Evolutionary conservation across 2,329 filamentous ascomycete species (phyloP).

Genomic region (Epichloe brachyelytri): DNA sequence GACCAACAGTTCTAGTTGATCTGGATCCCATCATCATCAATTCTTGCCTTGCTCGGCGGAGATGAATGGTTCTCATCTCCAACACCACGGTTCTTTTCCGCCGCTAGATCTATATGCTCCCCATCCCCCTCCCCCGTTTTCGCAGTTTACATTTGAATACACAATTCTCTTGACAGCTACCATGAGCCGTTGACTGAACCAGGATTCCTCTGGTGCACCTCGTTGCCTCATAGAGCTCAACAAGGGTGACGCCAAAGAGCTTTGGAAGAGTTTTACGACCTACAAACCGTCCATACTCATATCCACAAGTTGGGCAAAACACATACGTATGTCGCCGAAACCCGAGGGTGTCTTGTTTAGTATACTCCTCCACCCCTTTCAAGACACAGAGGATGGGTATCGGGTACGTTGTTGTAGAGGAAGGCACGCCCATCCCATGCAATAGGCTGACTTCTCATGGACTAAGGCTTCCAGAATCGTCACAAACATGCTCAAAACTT

Average conservation of each 20-base stretch:
- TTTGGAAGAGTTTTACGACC: constrained; percentile 1
- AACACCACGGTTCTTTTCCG: not conserved
- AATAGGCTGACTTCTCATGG: constrained; percentile 11
- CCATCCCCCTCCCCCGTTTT: too few relatives aligned
- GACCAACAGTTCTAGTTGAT: not conserved
- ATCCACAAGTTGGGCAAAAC: constrained; percentile 7
- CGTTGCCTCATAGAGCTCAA: not conserved
- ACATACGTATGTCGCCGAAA: constrained; percentile 6
- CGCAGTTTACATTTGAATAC: not conserved
- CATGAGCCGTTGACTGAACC: not conserved
- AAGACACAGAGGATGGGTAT: not conserved
- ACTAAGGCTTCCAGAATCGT: constrained; percentile 9
- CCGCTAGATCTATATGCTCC: not conserved
- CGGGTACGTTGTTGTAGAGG: constrained; percentile 7
- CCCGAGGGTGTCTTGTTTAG: constrained; percentile 2
- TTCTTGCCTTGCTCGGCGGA: not conserved
- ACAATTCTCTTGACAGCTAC: not conserved
- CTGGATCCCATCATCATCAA: not conserved
- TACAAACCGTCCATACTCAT: constrained; percentile 5
- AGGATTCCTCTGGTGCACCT: not conserved
- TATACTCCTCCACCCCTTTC: not conserved
- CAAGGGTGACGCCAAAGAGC: constrained; percentile 1
- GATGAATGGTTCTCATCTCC: not conserved
- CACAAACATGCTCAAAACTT: constrained; percentile 3
- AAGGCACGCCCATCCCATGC: constrained; percentile 14